Evolutionary conservation across 768 basidiomycete species (phyloP), one percentile per base, ranked within the genome.

Genomic region (Rickenella mellea): DNA sequence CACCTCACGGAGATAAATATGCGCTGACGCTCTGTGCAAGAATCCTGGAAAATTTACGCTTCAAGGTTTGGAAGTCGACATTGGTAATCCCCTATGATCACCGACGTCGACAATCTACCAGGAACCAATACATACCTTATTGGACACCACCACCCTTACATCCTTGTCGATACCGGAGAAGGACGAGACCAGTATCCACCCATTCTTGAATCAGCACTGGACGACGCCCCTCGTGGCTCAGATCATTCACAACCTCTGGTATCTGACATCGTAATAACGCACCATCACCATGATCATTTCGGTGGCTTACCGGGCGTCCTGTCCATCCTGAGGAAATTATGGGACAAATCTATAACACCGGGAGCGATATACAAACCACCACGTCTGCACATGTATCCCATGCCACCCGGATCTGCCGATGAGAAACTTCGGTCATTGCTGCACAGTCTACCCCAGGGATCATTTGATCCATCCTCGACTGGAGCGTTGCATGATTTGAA

Each of bases 101-200:
- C 4, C n/a, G 4, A 31, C 28, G 32, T 19, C 7, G 20, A 30
- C 25, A 12, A 15, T 3, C 5, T 5, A 12, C 6, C 41, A 87
- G 87, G 90, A 15, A 94, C 91, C 2, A 92, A 94, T 55, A 92
- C 90, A 2, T 96, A 94, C 55, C 67, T 96, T 47, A 51, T 93
- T 33, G 89, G 89, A 19, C 61, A 63, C 40, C 62, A 64, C 21
- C 75, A 78, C 44, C 86, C 86, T 6, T 89, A 78, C 59, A 74
- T 79, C 27, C 79, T 94, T 38, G 58, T 94, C 46, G 91, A 96
- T 61, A 82, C 88, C 1, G 90, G 79, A 9, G 82, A 92, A 58
- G 88, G 86, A 2, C 64, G 66, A 12, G 68, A 72, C 0, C 69
- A 69, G 33, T 94, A 92, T 57, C 70, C 78, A 14, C 71, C 82